phyloP scores from a whole-genome alignment of 768 basidiomycete genomes.

The Kwoniella pini region DNA sequence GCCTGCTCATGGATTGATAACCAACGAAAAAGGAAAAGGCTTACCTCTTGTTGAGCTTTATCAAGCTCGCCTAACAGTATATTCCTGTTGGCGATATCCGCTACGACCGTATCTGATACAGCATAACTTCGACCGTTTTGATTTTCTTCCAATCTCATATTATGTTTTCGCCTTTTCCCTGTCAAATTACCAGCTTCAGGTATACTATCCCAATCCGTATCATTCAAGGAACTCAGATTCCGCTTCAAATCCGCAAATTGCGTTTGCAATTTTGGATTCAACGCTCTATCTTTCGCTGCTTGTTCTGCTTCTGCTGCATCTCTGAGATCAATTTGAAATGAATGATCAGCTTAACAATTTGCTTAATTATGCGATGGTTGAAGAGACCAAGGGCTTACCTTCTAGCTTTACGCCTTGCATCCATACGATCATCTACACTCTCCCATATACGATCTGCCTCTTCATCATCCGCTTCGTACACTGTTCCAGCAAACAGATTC shows the following conservation, averaged over 20 bases:
- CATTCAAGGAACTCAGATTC: conserved; percentile 78
- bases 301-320: conserved; percentile 76
- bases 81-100: conserved; percentile 73
- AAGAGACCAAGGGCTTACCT: conserved; percentile 61
- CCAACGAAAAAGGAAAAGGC: conserved; percentile 28
- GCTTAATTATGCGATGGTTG: neutral
- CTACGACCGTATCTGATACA: conserved; percentile 89
- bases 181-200: conserved; percentile 97
- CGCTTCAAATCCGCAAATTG: conserved; percentile 96
- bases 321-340: conserved; percentile 53
- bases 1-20: neutral
- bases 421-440: conserved; percentile 85
- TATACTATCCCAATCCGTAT: conserved; percentile 89
- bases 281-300: conserved; percentile 73
- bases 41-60: conserved; percentile 71
- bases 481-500: conserved; percentile 91
- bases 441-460: conserved; percentile 97
- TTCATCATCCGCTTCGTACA: conserved; percentile 95
- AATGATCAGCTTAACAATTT: neutral
- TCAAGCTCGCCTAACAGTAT: conserved; percentile 80
- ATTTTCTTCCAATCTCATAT: conserved; percentile 61
- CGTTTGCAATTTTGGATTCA: conserved; percentile 90
- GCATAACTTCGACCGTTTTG: conserved; percentile 73
- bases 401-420: conserved; percentile 72
- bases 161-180: conserved; percentile 74